Evolutionary conservation across 2,329 filamentous ascomycete genomes (phyloP).

Genomic region (Fusarium hostae): DNA sequence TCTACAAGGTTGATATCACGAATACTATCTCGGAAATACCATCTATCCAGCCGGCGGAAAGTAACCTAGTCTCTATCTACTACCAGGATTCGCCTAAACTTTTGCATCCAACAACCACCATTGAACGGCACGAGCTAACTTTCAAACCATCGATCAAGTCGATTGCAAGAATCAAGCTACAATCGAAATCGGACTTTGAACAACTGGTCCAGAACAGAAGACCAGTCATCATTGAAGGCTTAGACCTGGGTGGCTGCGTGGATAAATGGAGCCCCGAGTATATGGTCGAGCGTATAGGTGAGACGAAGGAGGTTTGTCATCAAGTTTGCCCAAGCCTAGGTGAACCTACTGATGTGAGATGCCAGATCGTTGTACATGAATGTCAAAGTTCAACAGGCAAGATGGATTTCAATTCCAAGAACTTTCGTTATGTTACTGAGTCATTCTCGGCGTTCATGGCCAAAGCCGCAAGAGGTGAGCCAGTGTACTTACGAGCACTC

Average conservation of each 20-base stretch:
- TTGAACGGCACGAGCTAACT: not conserved
- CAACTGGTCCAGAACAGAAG: conserved; percentile 65
- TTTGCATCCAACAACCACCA: conserved; percentile 23
- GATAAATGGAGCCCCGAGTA: conserved; percentile 75
- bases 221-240: conserved; percentile 69
- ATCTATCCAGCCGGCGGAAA: not conserved
- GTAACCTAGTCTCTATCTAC: conserved; percentile 12
- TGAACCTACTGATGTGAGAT: conserved; percentile 6
- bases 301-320: conserved; percentile 65
- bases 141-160: conserved; percentile 37
- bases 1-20: conserved; percentile 55
- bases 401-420: conserved; percentile 87
- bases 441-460: conserved; percentile 74
- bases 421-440: conserved; percentile 80
- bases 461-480: conserved; percentile 66
- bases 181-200: conserved; percentile 67
- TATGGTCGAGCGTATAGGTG: conserved; percentile 70
- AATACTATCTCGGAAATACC: not conserved
- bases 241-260: conserved; percentile 75
- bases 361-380: conserved; percentile 78
- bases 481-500: conserved; percentile 81
- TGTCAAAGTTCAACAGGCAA: conserved; percentile 62
- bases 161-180: conserved; percentile 65
- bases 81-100: conserved; percentile 47
- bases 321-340: not conserved